phyloP scores from a whole-genome alignment of 2,329 filamentous ascomycete genomes.

The Pleomassaria siparia region DNA sequence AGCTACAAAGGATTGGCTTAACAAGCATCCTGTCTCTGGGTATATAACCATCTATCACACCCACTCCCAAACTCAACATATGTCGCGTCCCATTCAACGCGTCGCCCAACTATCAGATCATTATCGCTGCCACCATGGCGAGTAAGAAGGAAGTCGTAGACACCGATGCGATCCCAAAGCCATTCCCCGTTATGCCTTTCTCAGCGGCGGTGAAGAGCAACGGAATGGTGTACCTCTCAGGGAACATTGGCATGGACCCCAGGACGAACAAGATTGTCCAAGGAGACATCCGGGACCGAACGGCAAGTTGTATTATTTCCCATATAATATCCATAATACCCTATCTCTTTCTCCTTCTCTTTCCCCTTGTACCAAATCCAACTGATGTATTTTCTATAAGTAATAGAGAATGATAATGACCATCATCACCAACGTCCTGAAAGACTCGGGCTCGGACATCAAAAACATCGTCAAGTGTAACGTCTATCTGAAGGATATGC shows the following conservation, averaged over 20 bases:
- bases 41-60: neutral
- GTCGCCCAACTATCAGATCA: neutral
- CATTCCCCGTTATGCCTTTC: conserved; percentile 53
- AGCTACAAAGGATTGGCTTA: neutral
- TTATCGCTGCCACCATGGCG: neutral
- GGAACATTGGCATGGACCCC: conserved; percentile 61
- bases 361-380: too few species aligned
- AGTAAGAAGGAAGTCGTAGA: conserved; percentile 12
- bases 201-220: conserved; percentile 48
- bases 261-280: conserved; percentile 57
- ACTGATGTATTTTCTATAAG: too few species aligned
- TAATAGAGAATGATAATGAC: conserved; percentile 8
- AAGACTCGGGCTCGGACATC: conserved; percentile 61
- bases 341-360: neutral
- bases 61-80: neutral
- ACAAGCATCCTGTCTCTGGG: neutral
- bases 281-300: conserved; percentile 58
- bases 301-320: conserved; percentile 42
- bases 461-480: conserved; percentile 68
- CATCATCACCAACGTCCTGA: conserved; percentile 47
- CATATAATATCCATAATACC: too few species aligned
- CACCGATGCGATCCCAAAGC: conserved; percentile 7
- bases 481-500: conserved; percentile 66
- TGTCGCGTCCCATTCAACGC: neutral
- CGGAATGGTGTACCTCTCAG: conserved; percentile 72